Conservation (phyloP, 176 grass and related monocot genomes). For the Oryza longistaminata region DNA sequence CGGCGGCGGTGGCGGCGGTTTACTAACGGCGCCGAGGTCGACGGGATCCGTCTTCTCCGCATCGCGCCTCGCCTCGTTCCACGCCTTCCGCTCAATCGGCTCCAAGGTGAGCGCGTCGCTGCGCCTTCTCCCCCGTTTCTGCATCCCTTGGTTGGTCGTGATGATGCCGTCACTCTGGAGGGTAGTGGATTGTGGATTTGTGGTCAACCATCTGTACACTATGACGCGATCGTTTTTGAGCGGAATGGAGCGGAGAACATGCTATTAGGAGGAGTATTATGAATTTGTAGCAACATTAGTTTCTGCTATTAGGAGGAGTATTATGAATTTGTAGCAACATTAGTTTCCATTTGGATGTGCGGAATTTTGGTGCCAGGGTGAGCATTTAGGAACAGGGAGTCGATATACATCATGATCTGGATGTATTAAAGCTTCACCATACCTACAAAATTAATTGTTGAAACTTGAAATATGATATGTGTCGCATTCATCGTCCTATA, state of each 20-base stretch:
- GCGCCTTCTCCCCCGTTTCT: not conserved
- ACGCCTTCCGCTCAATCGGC: constrained; percentile 48
- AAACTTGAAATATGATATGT: not conserved
- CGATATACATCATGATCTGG: not conserved
- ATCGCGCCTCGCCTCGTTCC: constrained; percentile 30
- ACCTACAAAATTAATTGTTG: too few species aligned
- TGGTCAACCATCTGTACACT: not conserved
- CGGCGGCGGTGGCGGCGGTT: constrained; percentile 23
- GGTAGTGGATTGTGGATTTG: not conserved
- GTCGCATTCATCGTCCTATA: not conserved
- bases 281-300: not conserved
- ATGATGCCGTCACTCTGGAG: not conserved
- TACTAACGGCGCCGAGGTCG: not conserved
- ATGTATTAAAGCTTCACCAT: too few species aligned
- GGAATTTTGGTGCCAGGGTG: constrained; percentile 17
- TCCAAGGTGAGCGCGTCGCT: constrained; percentile 30
- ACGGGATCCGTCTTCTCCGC: not conserved
- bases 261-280: not conserved
- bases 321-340: not conserved
- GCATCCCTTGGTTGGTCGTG: not conserved
- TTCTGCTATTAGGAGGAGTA: too few species aligned
- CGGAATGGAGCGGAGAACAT: not conserved
- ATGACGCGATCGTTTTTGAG: not conserved
- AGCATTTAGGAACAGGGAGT: not conserved
- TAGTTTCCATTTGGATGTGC: not conserved